Base-by-base conservation (phyloP, 1,284 basidiomycete species). In the Cerrena zonata region DNA sequence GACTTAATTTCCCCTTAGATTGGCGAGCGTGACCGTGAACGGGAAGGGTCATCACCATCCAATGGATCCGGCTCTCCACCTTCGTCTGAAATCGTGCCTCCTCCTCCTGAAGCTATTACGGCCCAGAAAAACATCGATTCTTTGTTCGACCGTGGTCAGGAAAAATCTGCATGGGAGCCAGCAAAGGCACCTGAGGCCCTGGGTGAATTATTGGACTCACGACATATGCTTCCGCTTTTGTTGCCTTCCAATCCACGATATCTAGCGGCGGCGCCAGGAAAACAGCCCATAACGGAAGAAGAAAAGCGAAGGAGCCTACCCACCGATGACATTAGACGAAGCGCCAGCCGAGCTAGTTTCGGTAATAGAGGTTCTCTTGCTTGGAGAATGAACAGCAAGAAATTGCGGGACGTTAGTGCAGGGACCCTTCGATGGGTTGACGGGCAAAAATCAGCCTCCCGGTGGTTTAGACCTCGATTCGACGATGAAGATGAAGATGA, bases 181-280 rank as follows among this genome's bases (percentile, higher is more conserved):
- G 74, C 80, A 1, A 78, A 79, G 50, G 79, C 87, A 23, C 88
- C 91, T 0, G 87, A 90, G 62, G 85, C 84, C 19, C 75, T 93
- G 2, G 91, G 91, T 43, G 93, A 96, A 66, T 71, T 94, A 18
- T 72, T 96, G 51, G 93, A 97, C 66, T 91, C 89, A 21, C 78
- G 93, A 53, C 82, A 90, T 65, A 97, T 97, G 92, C 79, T 98
- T 12, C 92, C 91, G 0, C 77, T 97, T 46, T 75, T 85, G 15
- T 79, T 96, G 43, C 94, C 94, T 2, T 82, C 82, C 2, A 82
- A 91, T 59, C 84, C 87, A 25, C 79, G 79, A 23, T 77, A 88
- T 62, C 76, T 97, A 12, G 80, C 86, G 18, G 92, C 91, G 3
- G 69, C 79, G 11, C 82, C 86, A 0, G 74, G 67, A 46, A 79